Conservation (phyloP, 164 flowering plant genomes). For the Tetracentron sinense region DNA sequence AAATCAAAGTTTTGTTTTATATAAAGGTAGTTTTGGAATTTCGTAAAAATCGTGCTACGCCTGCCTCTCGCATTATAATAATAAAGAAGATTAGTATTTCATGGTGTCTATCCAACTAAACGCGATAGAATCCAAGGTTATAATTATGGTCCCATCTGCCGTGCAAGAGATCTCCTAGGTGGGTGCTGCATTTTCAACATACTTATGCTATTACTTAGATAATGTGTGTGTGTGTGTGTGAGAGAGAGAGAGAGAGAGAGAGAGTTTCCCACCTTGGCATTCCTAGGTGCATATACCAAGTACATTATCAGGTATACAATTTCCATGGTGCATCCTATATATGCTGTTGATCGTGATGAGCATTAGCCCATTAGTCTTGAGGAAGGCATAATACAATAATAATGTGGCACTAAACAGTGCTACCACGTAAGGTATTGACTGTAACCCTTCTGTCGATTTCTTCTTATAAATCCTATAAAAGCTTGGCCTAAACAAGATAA, state of each 20-base stretch:
- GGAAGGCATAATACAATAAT: conserved; percentile 51
- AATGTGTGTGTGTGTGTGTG: no score
- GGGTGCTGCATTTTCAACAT: no score
- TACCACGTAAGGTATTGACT: conserved; percentile 66
- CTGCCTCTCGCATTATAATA: no score
- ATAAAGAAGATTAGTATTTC: no score
- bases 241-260: conserved; percentile 6
- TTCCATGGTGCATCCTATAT: conserved; percentile 52
- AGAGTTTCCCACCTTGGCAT: conserved; percentile 32
- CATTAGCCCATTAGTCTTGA: conserved; percentile 45
- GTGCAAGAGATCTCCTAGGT: no score
- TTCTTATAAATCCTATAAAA: conserved; percentile 56
- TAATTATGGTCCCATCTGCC: no score
- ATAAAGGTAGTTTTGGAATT: no score
- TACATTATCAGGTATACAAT: conserved; percentile 40
- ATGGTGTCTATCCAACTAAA: no score
- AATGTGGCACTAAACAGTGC: conserved; percentile 72
- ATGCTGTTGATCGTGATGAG: conserved; percentile 54
- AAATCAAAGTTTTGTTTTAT: no score
- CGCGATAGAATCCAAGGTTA: no score
- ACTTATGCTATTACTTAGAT: no score
- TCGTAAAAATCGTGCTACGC: no score
- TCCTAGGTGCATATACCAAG: conserved; percentile 55
- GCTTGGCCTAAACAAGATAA: conserved; percentile 48
- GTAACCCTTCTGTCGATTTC: conserved; percentile 77